Conservation (phyloP, 768 basidiomycete genomes). For the Coprinellus aureogranulatus region DNA sequence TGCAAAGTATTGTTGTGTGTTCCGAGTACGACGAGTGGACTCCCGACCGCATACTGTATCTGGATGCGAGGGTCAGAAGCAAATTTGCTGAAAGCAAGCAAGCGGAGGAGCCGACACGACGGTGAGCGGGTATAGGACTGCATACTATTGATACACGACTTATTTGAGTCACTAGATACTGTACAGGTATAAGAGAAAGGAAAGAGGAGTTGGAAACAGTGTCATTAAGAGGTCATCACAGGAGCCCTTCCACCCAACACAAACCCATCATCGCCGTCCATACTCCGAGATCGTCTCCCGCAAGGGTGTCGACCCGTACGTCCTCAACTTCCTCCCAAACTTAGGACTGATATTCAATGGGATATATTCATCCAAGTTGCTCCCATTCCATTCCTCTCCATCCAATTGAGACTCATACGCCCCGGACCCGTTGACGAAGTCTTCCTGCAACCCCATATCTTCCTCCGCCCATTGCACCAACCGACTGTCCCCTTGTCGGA, state of each 20-base stretch:
- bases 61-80: no score
- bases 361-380: slow-evolving; percentile 38
- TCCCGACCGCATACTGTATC: no score
- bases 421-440: slow-evolving; percentile 38
- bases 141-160: no score
- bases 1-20: no score
- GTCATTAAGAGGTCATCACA: not conserved
- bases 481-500: slow-evolving; percentile 37
- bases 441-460: slow-evolving; percentile 42
- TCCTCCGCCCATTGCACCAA: slow-evolving; percentile 50
- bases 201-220: no score
- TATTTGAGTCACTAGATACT: no score
- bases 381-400: slow-evolving; percentile 26
- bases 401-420: slow-evolving; percentile 4
- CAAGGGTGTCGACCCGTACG: slow-evolving; percentile 24
- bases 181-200: no score
- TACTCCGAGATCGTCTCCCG: not conserved
- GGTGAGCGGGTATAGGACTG: no score
- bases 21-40: no score
- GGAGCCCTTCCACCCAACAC: not conserved
- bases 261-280: not conserved
- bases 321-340: slow-evolving; percentile 11
- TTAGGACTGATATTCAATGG: slow-evolving; percentile 38
- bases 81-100: no score
- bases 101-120: no score